phyloP scores from a whole-genome alignment of 352 stramenopile genomes.

The Pythium insidiosum region DNA sequence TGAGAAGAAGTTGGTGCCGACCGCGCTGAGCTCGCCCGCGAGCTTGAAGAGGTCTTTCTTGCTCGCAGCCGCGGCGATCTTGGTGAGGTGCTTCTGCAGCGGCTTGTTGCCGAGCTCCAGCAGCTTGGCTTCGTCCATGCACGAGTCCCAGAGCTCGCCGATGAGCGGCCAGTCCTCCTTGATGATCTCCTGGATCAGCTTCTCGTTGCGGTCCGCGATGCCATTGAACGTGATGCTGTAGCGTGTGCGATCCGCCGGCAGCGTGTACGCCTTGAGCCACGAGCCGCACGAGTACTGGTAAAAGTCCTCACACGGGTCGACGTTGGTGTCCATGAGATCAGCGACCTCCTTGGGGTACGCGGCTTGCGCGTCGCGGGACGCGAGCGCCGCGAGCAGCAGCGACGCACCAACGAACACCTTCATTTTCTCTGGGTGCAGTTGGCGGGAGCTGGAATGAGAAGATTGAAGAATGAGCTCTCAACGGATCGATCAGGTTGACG shows the following conservation, averaged over 20 bases:
- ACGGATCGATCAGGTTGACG: too few species aligned
- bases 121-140: conserved; percentile 1
- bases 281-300: conserved; percentile 13
- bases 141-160: conserved; percentile 13
- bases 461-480: too few species aligned
- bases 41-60: conserved; percentile 14
- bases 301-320: conserved; percentile 20
- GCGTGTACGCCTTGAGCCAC: conserved; percentile 13
- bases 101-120: conserved; percentile 4
- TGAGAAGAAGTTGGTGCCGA: conserved; percentile 58
- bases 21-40: conserved; percentile 10
- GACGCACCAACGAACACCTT: too few species aligned
- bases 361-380: background rate
- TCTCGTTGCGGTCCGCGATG: conserved; percentile 14
- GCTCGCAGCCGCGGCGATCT: background rate
- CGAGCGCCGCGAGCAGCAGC: background rate
- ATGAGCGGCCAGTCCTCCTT: conserved; percentile 16
- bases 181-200: conserved; percentile 8
- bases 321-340: conserved; percentile 7
- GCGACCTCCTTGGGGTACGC: background rate
- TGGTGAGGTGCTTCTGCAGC: conserved; percentile 1
- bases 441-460: too few species aligned
- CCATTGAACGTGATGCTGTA: conserved; percentile 9
- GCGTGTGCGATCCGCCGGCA: conserved; percentile 4
- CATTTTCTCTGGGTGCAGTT: too few species aligned